Conservation (phyloP, 805 yeast genomes). For the Brettanomyces custersianus region DNA sequence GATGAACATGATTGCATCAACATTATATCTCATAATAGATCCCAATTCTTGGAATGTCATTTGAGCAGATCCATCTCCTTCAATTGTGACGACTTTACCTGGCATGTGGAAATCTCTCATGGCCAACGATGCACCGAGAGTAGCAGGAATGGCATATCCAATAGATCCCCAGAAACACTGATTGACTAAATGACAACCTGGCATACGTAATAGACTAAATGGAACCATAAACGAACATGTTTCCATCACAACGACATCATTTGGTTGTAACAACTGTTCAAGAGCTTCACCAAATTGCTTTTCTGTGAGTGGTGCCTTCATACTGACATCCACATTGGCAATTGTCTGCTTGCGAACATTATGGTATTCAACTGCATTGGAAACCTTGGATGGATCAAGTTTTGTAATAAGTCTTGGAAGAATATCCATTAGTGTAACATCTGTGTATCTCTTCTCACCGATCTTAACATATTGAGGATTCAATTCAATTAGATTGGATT, state of each 20-base stretch:
- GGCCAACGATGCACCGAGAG: constrained; percentile 39
- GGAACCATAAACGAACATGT: constrained; percentile 41
- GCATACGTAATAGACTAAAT: constrained; percentile 28
- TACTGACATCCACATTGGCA: background rate
- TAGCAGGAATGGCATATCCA: constrained; percentile 44
- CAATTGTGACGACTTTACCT: constrained; percentile 33
- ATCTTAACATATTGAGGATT: constrained; percentile 34
- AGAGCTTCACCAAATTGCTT: constrained; percentile 27
- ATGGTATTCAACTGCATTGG: background rate
- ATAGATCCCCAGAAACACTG: constrained; percentile 41
- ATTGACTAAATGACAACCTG: constrained; percentile 27
- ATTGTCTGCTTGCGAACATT: background rate
- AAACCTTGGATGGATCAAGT: constrained; percentile 24
- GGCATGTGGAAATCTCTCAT: constrained; percentile 29
- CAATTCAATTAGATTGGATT: constrained; percentile 24
- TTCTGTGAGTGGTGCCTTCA: constrained; percentile 20
- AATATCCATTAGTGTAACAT: constrained; percentile 25
- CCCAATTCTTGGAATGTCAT: constrained; percentile 45
- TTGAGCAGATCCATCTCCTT: constrained; percentile 52
- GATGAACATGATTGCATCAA: constrained; percentile 33
- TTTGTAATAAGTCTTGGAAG: constrained; percentile 26
- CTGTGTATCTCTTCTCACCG: constrained; percentile 23
- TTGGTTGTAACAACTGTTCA: constrained; percentile 25
- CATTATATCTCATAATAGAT: constrained; percentile 30
- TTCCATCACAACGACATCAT: constrained; percentile 36